A percentile compares a stretch with the other conserved stretches of the same genome.
Evolutionary conservation across 495 filamentous ascomycete genomes (phyloP).

Genomic region (Lophium mytilinum): DNA sequence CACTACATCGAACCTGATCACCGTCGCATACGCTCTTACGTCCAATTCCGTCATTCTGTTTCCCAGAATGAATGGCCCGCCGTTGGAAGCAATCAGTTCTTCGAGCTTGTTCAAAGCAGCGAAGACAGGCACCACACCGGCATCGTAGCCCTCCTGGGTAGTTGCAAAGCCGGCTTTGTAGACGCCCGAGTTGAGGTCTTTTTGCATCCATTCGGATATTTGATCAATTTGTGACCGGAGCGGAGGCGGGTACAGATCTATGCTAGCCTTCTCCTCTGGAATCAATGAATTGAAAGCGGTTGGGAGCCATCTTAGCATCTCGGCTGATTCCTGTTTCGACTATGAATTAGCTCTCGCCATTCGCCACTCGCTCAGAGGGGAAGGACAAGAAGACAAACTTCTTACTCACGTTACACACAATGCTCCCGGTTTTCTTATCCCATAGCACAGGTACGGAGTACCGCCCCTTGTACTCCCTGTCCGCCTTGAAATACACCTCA

Average conservation of each 20-base stretch:
- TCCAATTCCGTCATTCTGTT: constrained; percentile 44
- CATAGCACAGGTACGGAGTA: constrained; percentile 51
- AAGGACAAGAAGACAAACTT: neutral
- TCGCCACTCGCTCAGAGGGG: neutral
- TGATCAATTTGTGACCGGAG: constrained; percentile 39
- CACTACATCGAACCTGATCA: constrained; percentile 44
- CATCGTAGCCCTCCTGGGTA: constrained; percentile 42
- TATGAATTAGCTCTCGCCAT: neutral
- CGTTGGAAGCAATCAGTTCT: constrained; percentile 35
- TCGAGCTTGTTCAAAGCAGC: constrained; percentile 47
- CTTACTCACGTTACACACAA: constrained; percentile 41
- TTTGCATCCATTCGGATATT: constrained; percentile 40
- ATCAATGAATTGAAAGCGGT: constrained; percentile 41
- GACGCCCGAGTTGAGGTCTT: constrained; percentile 43
- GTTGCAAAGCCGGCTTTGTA: constrained; percentile 50
- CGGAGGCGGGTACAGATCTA: constrained; percentile 41
- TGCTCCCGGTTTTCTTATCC: constrained; percentile 43
- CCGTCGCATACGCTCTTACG: constrained; percentile 42
- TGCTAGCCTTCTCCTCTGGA: constrained; percentile 21
- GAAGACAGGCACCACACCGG: constrained; percentile 40
- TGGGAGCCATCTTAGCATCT: constrained; percentile 45
- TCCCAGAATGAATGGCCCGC: constrained; percentile 43
- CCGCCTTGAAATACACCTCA: constrained; percentile 46
- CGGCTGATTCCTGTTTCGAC: constrained; percentile 37
- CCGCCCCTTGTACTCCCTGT: constrained; percentile 44